Percentiles rank a stretch among this genome's conserved stretches.
phyloP scores from a whole-genome alignment of 2,329 filamentous ascomycete genomes.

The Pyrenochaeta sp. region DNA sequence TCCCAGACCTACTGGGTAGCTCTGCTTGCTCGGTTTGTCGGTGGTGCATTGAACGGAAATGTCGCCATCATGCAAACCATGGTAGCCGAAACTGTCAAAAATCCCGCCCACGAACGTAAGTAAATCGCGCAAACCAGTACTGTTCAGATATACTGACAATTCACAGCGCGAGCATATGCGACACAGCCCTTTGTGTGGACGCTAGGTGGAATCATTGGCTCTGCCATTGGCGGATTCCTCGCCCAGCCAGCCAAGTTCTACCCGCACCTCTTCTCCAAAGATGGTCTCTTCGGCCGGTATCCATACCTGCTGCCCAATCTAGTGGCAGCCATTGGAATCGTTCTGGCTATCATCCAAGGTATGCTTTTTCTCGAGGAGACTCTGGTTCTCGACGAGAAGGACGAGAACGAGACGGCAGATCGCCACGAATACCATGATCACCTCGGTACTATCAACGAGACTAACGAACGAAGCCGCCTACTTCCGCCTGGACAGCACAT shows the following conservation, averaged over 20 bases:
- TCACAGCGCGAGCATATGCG: constrained; percentile 78
- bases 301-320: constrained; percentile 92
- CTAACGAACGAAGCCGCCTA: constrained; percentile 73
- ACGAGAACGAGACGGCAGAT: constrained; percentile 44
- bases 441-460: constrained; percentile 73
- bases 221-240: constrained; percentile 86
- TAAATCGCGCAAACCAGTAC: constrained; percentile 25
- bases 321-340: constrained; percentile 77
- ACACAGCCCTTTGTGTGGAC: constrained; percentile 96
- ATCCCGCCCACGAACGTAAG: constrained; percentile 88
- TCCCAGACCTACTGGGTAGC: constrained; percentile 85
- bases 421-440: constrained; percentile 57
- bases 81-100: constrained; percentile 89
- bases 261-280: constrained; percentile 72
- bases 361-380: constrained; percentile 86
- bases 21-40: constrained; percentile 75
- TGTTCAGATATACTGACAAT: constrained; percentile 11
- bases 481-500: constrained; percentile 53
- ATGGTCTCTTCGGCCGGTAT: constrained; percentile 76
- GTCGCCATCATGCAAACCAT: constrained; percentile 91
- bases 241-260: constrained; percentile 79
- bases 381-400: constrained; percentile 34
- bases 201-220: constrained; percentile 84
- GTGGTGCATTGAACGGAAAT: constrained; percentile 88
- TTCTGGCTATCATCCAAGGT: constrained; percentile 80